phyloP scores from a whole-genome alignment of 768 basidiomycete species.

The Mycena rosella region DNA sequence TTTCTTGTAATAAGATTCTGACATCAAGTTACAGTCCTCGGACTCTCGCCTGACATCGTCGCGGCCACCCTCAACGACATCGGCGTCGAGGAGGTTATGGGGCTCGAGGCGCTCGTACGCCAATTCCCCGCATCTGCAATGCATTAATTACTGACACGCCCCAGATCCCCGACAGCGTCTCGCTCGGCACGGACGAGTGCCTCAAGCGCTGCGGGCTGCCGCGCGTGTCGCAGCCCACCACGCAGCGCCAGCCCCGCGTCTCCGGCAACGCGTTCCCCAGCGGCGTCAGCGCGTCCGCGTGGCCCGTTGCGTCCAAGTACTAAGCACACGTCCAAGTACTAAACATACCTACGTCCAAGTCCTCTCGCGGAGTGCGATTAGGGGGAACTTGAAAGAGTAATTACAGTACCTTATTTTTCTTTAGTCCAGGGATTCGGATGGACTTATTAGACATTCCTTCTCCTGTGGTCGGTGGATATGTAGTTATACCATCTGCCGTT shows the following conservation, averaged over 20 bases:
- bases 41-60: slow-evolving; percentile 33
- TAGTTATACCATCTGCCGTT: too few relatives aligned
- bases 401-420: slow-evolving; percentile 7
- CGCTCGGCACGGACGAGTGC: slow-evolving; percentile 28
- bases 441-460: neutral
- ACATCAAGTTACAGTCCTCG: slow-evolving; percentile 24
- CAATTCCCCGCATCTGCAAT: neutral
- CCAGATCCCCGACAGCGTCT: slow-evolving; percentile 25
- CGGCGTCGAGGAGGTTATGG: slow-evolving; percentile 29
- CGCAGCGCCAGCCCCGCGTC: slow-evolving; percentile 27
- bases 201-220: slow-evolving; percentile 34
- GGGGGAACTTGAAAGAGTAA: neutral
- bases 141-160: neutral
- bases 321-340: neutral
- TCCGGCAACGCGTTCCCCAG: slow-evolving; percentile 33
- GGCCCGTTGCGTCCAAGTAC: neutral
- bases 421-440: neutral
- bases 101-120: slow-evolving; percentile 18
- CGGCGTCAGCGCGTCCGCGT: slow-evolving; percentile 9
- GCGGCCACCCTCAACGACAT: slow-evolving; percentile 30
- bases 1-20: neutral
- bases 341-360: too few relatives aligned
- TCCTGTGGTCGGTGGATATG: neutral
- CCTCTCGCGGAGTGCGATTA: too few relatives aligned
- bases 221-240: slow-evolving; percentile 18